Conservation (phyloP, 1,284 basidiomycete genomes). For the Cryptococcus neoformans region DNA sequence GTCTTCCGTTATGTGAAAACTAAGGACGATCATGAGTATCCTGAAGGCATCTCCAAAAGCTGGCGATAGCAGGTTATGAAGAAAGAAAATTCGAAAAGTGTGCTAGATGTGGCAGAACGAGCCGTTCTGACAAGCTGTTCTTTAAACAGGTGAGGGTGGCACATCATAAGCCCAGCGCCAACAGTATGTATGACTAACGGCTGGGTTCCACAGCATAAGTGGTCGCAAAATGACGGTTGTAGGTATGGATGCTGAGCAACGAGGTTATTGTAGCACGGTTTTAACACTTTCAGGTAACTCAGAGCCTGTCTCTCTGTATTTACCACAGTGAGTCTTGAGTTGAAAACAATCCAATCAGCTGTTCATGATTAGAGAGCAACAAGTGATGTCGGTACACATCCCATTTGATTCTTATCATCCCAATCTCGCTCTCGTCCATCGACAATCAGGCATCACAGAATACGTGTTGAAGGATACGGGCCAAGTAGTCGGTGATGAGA, state of each 20-base stretch:
- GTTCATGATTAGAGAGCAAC: constrained; percentile 20
- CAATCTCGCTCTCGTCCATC: constrained; percentile 28
- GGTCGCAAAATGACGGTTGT: constrained; percentile 21
- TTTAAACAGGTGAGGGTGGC: constrained; percentile 26
- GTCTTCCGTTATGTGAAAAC: constrained; percentile 19
- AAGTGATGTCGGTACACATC: constrained; percentile 31
- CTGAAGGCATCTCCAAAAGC: constrained; percentile 23
- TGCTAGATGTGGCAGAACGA: constrained; percentile 20
- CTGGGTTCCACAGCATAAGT: constrained; percentile 25
- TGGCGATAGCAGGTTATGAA: constrained; percentile 8
- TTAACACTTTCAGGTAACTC: background rate
- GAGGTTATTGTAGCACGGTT: background rate
- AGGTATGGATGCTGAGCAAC: constrained; percentile 31
- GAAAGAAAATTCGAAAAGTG: background rate
- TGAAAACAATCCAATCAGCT: too few species aligned
- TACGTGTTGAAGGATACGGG: constrained; percentile 36
- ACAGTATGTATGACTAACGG: background rate
- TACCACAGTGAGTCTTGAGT: constrained; percentile 35
- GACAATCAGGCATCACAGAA: constrained; percentile 21
- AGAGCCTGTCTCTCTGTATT: constrained; percentile 24
- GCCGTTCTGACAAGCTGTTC: constrained; percentile 30
- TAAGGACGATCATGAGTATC: constrained; percentile 22
- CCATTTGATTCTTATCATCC: constrained; percentile 16
- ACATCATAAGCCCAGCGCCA: background rate
- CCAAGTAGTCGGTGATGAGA: constrained; percentile 33